A percentile compares a stretch with the other conserved stretches of the same genome.
Evolutionary conservation across 192 early-diverging fungal species (phyloP).

Genomic region (Haplosporangium gracile): DNA sequence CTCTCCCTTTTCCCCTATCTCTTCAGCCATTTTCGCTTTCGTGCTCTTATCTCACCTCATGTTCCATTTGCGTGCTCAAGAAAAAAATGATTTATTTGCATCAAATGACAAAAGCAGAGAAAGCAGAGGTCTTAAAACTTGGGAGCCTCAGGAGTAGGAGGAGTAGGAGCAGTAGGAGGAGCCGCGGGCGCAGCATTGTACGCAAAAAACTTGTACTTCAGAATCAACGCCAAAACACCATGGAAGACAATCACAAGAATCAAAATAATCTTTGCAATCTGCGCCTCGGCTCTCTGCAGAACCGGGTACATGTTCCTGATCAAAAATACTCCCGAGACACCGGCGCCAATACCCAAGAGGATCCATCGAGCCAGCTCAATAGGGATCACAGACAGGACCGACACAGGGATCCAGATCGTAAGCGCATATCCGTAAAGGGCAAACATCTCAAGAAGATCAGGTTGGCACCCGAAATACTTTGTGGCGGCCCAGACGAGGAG

Average conservation of each 20-base stretch:
- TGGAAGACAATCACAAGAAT: constrained; percentile 76
- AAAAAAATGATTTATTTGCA: too few relatives aligned
- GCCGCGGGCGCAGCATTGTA: constrained; percentile 52
- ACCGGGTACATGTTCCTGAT: constrained; percentile 72
- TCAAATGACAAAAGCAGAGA: too few relatives aligned
- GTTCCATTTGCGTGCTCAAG: too few relatives aligned
- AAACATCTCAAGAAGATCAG: constrained; percentile 88
- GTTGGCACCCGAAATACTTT: constrained; percentile 88
- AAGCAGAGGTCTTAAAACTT: not conserved
- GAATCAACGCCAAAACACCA: constrained; percentile 76
- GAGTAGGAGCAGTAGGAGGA: constrained; percentile 15
- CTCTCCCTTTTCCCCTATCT: too few relatives aligned
- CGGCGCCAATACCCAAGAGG: constrained; percentile 82
- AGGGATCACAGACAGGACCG: constrained; percentile 87
- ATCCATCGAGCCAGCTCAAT: constrained; percentile 86
- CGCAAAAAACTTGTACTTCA: constrained; percentile 91
- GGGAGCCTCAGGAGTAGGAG: not conserved
- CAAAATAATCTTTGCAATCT: constrained; percentile 76
- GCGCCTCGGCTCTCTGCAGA: constrained; percentile 77
- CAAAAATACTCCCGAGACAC: constrained; percentile 75
- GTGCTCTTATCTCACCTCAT: too few relatives aligned
- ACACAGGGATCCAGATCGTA: constrained; percentile 94
- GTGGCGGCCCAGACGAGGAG: constrained; percentile 82
- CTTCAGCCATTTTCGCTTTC: too few relatives aligned
- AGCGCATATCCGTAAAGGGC: constrained; percentile 93